Conservation (phyloP, 2,329 filamentous ascomycete species). For the Xylariaceae sp. region DNA sequence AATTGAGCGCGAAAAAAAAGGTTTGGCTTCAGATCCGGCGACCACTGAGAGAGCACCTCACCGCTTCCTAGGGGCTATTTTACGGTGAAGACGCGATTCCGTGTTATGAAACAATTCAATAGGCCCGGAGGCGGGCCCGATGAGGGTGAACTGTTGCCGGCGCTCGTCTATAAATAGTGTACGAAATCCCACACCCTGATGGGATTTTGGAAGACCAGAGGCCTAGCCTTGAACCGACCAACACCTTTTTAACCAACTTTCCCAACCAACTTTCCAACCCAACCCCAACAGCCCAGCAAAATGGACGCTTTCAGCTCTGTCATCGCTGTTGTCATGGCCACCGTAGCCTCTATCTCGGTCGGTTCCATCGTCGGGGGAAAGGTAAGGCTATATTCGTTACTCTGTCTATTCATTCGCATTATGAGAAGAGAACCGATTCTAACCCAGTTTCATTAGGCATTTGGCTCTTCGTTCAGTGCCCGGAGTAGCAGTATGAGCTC, state of each 20-base stretch:
- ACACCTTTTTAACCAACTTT: slow-evolving; percentile 19
- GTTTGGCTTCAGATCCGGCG: not conserved
- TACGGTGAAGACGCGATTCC: slow-evolving; percentile 20
- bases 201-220: slow-evolving; percentile 18
- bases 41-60: slow-evolving; percentile 13
- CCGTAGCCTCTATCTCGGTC: slow-evolving; percentile 28
- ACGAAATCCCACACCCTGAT: slow-evolving; percentile 24
- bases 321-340: slow-evolving; percentile 28
- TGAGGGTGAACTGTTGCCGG: not conserved
- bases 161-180: slow-evolving; percentile 27
- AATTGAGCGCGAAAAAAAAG: not conserved
- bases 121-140: not conserved
- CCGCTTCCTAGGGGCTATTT: slow-evolving; percentile 13
- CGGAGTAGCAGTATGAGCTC: slow-evolving; percentile 4
- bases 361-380: slow-evolving; percentile 27
- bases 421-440: not conserved
- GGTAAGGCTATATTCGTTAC: slow-evolving; percentile 16
- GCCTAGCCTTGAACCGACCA: slow-evolving; percentile 29
- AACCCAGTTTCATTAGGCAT: slow-evolving; percentile 12
- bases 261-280: slow-evolving; percentile 8
- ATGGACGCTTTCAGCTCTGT: slow-evolving; percentile 31
- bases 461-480: slow-evolving; percentile 17
- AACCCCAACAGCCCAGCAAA: slow-evolving; percentile 17
- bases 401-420: not conserved
- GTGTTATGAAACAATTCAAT: not conserved